These are phyloP conservation scores for Breviolum minutum DNA, from an alignment of 73 alveolate genomes.

Conservation along the genomic window DNA sequence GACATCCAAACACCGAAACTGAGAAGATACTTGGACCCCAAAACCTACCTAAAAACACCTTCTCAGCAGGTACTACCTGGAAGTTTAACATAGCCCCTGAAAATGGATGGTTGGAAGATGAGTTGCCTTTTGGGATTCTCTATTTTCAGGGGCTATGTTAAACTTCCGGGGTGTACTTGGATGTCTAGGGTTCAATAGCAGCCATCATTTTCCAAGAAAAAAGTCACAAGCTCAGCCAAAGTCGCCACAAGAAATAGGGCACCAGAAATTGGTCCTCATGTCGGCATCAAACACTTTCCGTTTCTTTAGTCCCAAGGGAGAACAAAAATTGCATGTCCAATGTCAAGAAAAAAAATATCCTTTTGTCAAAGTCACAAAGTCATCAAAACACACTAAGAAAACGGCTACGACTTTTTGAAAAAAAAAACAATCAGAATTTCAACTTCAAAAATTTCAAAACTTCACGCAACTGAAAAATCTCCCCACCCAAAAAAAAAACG, in stretches of 20 bases:
- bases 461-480: neutral
- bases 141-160: too few species aligned
- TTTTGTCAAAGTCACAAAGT: neutral
- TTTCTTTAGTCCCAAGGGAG: neutral
- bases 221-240: constrained; percentile 11
- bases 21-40: too few species aligned
- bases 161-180: too few species aligned
- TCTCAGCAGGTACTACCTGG: too few species aligned
- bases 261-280: constrained; percentile 47
- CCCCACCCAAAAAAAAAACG: neutral
- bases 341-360: neutral
- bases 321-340: neutral
- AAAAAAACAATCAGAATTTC: too few species aligned
- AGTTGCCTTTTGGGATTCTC: too few species aligned
- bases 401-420: neutral
- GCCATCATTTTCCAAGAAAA: too few species aligned
- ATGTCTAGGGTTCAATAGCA: too few species aligned
- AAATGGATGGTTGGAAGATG: too few species aligned
- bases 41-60: too few species aligned
- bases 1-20: too few species aligned
- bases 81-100: too few species aligned
- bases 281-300: neutral
- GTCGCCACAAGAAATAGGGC: constrained; percentile 60
- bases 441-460: neutral
- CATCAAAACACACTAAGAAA: neutral